These are phyloP conservation scores for Cylindrotheca fusiformis DNA, from an alignment of 108 stramenopile species.

Conservation along the genomic window DNA sequence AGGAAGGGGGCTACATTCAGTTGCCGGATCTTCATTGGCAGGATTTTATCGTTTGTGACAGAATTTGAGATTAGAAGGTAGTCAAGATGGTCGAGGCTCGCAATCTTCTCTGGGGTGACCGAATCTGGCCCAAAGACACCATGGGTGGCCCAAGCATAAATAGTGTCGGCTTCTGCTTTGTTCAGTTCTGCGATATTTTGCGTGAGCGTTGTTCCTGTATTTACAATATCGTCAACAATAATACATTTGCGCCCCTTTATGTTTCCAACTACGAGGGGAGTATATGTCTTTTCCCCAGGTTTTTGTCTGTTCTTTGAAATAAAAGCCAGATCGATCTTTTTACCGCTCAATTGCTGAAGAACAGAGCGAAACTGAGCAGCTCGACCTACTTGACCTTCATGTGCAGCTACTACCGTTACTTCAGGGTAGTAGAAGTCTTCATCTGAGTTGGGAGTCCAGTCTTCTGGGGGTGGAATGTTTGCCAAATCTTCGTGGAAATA, in stretches of 20 bases:
- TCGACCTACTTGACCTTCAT: conserved; percentile 82
- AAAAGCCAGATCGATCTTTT: conserved; percentile 74
- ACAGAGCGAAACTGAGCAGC: conserved; percentile 77
- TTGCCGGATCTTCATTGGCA: conserved; percentile 73
- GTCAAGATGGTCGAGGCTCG: conserved; percentile 57
- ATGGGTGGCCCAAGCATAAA: conserved; percentile 90
- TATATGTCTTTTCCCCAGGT: conserved; percentile 39
- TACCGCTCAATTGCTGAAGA: conserved; percentile 69
- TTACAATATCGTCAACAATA: conserved; percentile 88
- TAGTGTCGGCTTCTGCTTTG: conserved; percentile 60
- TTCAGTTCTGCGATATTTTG: conserved; percentile 53
- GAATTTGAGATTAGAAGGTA: conserved; percentile 85
- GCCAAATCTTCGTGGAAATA: conserved; percentile 85
- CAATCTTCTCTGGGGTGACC: conserved; percentile 54
- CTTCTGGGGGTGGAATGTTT: conserved; percentile 13
- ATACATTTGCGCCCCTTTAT: conserved; percentile 80
- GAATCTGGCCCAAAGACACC: conserved; percentile 68
- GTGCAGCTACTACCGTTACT: conserved; percentile 80
- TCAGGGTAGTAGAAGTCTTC: conserved; percentile 33
- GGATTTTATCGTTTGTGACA: conserved; percentile 30
- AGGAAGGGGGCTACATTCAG: conserved; percentile 86
- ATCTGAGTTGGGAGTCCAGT: conserved; percentile 21
- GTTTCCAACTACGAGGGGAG: conserved; percentile 66
- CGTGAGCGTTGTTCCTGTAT: conserved; percentile 73
- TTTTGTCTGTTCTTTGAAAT: conserved; percentile 55